phyloP scores from a whole-genome alignment of 23 red algal genomes.

The Agarophyton chilense region DNA sequence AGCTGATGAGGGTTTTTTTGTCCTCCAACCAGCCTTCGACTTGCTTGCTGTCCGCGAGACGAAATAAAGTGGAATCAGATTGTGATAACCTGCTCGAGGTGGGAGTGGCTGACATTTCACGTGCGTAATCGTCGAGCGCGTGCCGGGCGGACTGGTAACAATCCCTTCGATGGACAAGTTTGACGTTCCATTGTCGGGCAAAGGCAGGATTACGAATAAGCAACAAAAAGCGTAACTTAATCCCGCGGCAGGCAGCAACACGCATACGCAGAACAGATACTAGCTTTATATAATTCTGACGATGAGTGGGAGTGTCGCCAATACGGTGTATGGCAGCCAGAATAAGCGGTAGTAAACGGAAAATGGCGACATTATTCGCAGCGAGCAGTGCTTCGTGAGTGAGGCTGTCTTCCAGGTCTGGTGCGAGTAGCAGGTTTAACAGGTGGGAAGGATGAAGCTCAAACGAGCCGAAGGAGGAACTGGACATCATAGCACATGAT shows the following conservation, averaged over 20 bases:
- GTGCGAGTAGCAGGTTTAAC: conserved; percentile 53
- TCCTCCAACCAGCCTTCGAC: conserved; percentile 34
- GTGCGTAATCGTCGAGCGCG: conserved; percentile 9
- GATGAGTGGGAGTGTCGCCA: conserved; percentile 41
- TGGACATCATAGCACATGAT: not conserved
- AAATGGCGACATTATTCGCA: conserved; percentile 50
- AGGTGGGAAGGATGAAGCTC: conserved; percentile 39
- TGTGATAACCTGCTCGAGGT: not conserved
- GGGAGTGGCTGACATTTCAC: not conserved
- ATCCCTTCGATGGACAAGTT: conserved; percentile 61
- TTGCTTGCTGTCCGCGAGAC: conserved; percentile 38
- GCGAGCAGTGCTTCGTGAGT: conserved; percentile 44
- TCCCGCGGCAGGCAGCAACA: conserved; percentile 58
- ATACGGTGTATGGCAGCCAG: conserved; percentile 63
- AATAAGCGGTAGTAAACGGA: conserved; percentile 69
- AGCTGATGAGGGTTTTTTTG: conserved; percentile 33
- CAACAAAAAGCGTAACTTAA: conserved; percentile 75
- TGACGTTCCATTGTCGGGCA: conserved; percentile 60
- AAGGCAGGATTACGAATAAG: conserved; percentile 61
- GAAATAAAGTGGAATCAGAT: not conserved
- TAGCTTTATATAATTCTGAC: conserved; percentile 40
- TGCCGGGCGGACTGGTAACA: conserved; percentile 58
- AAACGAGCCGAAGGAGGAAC: not conserved
- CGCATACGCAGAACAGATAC: conserved; percentile 60
- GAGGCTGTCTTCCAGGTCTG: conserved; percentile 68